Evolutionary conservation across 2,329 filamentous ascomycete species (phyloP).

Genomic region (Hypoxylon sp.): DNA sequence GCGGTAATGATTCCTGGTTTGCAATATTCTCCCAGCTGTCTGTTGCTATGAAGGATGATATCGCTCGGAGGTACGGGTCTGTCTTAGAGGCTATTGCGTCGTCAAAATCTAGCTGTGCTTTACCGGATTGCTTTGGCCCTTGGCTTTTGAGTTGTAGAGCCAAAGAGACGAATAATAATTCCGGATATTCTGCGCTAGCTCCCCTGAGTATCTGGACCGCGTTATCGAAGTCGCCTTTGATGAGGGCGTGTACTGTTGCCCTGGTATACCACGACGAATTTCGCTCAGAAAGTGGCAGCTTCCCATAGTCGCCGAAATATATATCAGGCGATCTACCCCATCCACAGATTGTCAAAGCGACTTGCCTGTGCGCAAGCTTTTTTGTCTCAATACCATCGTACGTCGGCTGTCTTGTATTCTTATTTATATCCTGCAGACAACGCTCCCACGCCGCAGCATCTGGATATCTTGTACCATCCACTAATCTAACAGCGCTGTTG

Average conservation of each 20-base stretch:
- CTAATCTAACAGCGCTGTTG: constrained; percentile 64
- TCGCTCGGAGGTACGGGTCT: constrained; percentile 84
- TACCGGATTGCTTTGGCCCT: constrained; percentile 61
- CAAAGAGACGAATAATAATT: constrained; percentile 77
- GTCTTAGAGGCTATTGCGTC: constrained; percentile 73
- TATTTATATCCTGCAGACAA: constrained; percentile 74
- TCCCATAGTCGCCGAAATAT: constrained; percentile 61
- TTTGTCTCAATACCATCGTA: constrained; percentile 76
- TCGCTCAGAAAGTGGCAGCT: constrained; percentile 62
- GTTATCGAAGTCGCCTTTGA: constrained; percentile 77
- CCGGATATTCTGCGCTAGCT: constrained; percentile 73
- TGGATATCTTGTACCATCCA: constrained; percentile 61
- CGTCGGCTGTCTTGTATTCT: constrained; percentile 71
- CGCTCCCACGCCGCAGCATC: constrained; percentile 72
- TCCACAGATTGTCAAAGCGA: constrained; percentile 81
- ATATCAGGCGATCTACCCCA: constrained; percentile 73
- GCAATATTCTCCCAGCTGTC: constrained; percentile 83
- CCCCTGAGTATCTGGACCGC: constrained; percentile 79
- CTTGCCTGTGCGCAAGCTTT: constrained; percentile 78
- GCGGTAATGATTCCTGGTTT: constrained; percentile 79
- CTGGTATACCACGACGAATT: constrained; percentile 76
- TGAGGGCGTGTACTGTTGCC: constrained; percentile 81
- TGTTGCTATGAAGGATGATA: constrained; percentile 82
- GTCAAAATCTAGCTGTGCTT: constrained; percentile 71
- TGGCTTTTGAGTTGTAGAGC: constrained; percentile 75